phyloP scores from a whole-genome alignment of 345 rosid genomes.

The Citrus unshiu region DNA sequence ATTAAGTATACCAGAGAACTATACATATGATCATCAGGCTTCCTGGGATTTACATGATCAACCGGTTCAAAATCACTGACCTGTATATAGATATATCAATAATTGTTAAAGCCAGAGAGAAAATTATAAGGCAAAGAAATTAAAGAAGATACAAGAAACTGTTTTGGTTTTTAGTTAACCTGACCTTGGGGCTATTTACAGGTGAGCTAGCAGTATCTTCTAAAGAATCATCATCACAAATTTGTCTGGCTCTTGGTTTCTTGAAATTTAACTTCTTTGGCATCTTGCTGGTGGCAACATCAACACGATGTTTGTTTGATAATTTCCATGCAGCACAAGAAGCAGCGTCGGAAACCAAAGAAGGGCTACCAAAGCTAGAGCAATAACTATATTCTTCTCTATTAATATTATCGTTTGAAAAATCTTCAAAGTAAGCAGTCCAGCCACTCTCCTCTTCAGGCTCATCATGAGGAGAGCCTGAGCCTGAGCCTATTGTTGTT shows the following conservation, averaged over 20 bases:
- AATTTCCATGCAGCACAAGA: slow-evolving; percentile 44
- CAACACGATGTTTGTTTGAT: slow-evolving; percentile 9
- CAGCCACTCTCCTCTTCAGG: slow-evolving; percentile 82
- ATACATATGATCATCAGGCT: slow-evolving; percentile 31
- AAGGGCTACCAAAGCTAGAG: slow-evolving; percentile 42
- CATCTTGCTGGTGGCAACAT: neutral
- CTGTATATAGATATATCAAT: slow-evolving; percentile 19
- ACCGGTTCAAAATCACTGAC: slow-evolving; percentile 44
- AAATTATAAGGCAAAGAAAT: neutral
- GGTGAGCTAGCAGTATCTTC: slow-evolving; percentile 97
- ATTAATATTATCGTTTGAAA: slow-evolving; percentile 28
- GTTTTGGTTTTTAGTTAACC: neutral
- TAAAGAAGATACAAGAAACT: neutral
- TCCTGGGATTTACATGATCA: slow-evolving; percentile 36
- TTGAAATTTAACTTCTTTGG: slow-evolving; percentile 44
- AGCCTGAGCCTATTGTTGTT: neutral
- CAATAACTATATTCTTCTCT: slow-evolving; percentile 20
- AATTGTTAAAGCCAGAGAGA: neutral
- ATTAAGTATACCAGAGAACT: slow-evolving; percentile 38
- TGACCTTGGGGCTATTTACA: slow-evolving; percentile 74
- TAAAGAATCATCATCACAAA: slow-evolving; percentile 63
- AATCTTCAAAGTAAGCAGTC: slow-evolving; percentile 80
- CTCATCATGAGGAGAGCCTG: neutral
- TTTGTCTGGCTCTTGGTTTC: slow-evolving; percentile 47
- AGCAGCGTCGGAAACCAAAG: slow-evolving; percentile 76